phyloP scores from a whole-genome alignment of 1,139 yeast genomes.

The Nadsonia starkeyi-henricii region DNA sequence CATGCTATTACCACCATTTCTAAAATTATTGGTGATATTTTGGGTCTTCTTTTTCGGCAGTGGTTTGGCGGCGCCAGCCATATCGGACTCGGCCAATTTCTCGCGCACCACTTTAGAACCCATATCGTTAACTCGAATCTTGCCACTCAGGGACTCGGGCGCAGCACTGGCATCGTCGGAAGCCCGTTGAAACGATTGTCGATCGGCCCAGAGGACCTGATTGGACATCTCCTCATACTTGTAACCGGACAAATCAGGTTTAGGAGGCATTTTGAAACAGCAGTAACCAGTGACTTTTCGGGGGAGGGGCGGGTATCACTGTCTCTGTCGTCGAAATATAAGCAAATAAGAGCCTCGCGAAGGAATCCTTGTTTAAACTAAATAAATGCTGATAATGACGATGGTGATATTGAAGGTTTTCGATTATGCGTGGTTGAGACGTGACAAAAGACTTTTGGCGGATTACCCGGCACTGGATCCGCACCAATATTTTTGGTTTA shows the following conservation, averaged over 20 bases:
- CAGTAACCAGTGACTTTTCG: too few relatives aligned
- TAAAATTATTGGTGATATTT: slow-evolving; percentile 13
- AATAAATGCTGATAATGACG: too few relatives aligned
- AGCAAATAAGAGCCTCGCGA: too few relatives aligned
- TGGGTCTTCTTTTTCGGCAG: slow-evolving; percentile 11
- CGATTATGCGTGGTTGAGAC: too few relatives aligned
- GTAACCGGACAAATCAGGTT: slow-evolving; percentile 14
- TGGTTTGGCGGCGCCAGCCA: background rate
- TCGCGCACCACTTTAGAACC: slow-evolving; percentile 37
- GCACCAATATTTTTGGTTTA: too few relatives aligned
- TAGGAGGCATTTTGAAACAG: slow-evolving; percentile 3
- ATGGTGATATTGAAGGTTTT: too few relatives aligned
- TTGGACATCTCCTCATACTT: slow-evolving; percentile 40
- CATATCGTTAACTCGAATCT: slow-evolving; percentile 50
- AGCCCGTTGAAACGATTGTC: slow-evolving; percentile 30
- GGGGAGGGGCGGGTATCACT: too few relatives aligned
- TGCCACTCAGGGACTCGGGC: slow-evolving; percentile 62
- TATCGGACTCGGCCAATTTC: slow-evolving; percentile 9
- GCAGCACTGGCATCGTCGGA: slow-evolving; percentile 39
- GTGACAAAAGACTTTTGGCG: too few relatives aligned
- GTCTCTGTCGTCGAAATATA: too few relatives aligned
- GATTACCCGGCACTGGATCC: too few relatives aligned
- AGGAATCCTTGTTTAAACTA: too few relatives aligned
- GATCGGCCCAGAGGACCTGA: slow-evolving; percentile 51
- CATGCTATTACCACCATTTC: slow-evolving; percentile 13